Evolutionary conservation across 305 asterid species (phyloP), one percentile per base, ranked within the genome.

Genomic region (Rubia balearica): DNA sequence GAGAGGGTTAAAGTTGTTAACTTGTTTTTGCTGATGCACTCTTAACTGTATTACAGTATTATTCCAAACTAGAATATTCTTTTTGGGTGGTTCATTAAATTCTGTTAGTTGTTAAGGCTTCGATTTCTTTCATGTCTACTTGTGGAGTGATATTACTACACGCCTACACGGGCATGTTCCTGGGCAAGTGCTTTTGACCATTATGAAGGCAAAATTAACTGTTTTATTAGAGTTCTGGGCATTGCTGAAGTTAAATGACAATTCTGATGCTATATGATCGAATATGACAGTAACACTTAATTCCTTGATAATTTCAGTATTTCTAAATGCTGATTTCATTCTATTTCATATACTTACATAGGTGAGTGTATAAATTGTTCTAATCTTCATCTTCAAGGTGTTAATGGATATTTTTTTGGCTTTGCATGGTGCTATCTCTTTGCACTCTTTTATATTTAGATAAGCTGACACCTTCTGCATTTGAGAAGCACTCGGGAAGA

Each of bases 401-500:
- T 9, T 19, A 27, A 43, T 65, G 24, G 59, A 40, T 36, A 63
- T 41, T 11, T 27, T n/a, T 57, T 14, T n/a, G 17, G 1, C n/a
- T 43, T 13, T 42, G 36, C 46, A 16, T 75, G 48, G n/a, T 57
- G 21, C 36, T 16, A 6, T 53, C 48, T 13, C 41, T 1, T 41
- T 65, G 27, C 46, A 13, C 60, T 72, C 48, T 59, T 51, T 17
- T 71, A 68, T 75, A 40, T 42, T 27, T 61, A 84, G 88, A 82
- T 67, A 84, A 84, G 81, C 71, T 84, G 81, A 77, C 86, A 16
- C 86, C 86, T 1, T 79, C 88, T 73, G 88, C 88, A 46, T 84
- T 81, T 73, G 88, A 84, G 83, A 79, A 84, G 77, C 88, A 84
- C 78, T 84, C 88, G 41, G 85, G 84, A 51, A 78, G 88, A 81